Evolutionary conservation across 768 basidiomycete species (phyloP), one percentile per base, ranked within the genome.

Genomic region (Pulveroboletus sp.): DNA sequence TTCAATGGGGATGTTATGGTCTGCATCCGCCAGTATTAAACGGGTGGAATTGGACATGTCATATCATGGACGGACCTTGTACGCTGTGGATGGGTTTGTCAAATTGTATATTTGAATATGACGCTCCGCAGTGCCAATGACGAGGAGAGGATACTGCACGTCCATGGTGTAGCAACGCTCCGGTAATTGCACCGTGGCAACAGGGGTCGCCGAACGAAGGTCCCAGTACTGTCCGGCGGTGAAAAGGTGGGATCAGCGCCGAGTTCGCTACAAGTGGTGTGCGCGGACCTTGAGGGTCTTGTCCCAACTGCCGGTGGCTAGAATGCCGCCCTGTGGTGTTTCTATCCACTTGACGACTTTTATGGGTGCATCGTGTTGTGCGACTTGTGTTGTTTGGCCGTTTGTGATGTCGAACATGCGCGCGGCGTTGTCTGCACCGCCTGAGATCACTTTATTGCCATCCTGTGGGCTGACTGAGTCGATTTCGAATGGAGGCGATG

Each of bases 231-330:
- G 58, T 36, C 18, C 13, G 27, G 36, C 6, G 31, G n/a, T 30
- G 41, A 39, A 40, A 31, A n/a, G 30, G 26, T 2, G 15, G 13
- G 5, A 26, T 46, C 41, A 54, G 43, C 30, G 11, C 5, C 37
- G 8, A 14, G 27, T 26, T 49, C 27, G 33, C 39, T 40, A 37
- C 26, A 41, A 36, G 24, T n/a, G 44, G 30, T 51, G 43, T 39
- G 41, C 1, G 56, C 53, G 3, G 57, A 93, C 94, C 77, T 93
- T 95, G 64, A 98, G 70, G 2, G 91, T 95, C 71, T 95, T 95
- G 69, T 99, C 95, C 96, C 96, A 99, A 46, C 92, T 93, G 9
- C 93, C 96, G 1, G 95, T 97, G 11, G 85, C 90, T 17, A 94
- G 74, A 54, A 94, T 82, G 13, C 89, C 81, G 32, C 79, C 79